Conservation (phyloP, 139 green algal species). For the Auxenochlorella pyrenoidosa region DNA sequence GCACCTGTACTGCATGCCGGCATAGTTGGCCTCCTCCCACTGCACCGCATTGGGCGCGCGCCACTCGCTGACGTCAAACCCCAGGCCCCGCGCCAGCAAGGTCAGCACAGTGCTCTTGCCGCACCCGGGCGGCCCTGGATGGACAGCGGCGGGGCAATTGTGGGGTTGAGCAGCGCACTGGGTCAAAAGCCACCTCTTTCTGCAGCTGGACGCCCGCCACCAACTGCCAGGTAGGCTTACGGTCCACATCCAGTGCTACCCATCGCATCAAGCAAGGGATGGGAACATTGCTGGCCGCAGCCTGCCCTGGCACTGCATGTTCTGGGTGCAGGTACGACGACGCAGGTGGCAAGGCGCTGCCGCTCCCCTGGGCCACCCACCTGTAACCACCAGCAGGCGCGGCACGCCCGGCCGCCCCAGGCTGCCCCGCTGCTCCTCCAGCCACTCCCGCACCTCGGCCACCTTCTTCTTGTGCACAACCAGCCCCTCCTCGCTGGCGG, state of each 20-base stretch:
- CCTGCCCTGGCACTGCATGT: not conserved
- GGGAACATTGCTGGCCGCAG: not conserved
- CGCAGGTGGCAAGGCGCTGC: too few relatives aligned
- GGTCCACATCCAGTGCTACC: too few relatives aligned
- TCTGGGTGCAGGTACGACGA: too few relatives aligned
- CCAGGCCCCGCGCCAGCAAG: constrained; percentile 59
- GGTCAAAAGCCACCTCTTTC: too few relatives aligned
- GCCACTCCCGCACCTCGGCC: constrained; percentile 67
- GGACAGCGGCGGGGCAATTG: not conserved
- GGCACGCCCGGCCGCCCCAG: not conserved
- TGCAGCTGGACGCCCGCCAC: too few relatives aligned
- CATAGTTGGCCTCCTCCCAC: constrained; percentile 69
- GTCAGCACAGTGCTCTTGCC: constrained; percentile 74
- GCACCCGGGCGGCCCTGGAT: constrained; percentile 72
- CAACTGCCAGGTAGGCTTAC: too few relatives aligned
- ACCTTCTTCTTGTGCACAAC: constrained; percentile 80
- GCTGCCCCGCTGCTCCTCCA: constrained; percentile 51
- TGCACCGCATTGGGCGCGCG: constrained; percentile 60
- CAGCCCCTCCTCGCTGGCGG: constrained; percentile 56
- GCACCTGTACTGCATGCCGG: constrained; percentile 13
- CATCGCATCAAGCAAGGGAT: too few relatives aligned
- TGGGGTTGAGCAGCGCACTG: too few relatives aligned
- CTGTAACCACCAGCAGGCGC: constrained; percentile 58
- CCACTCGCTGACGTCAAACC: constrained; percentile 79
- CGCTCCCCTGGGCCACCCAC: not conserved